Percentiles rank a stretch among this genome's conserved stretches.
Evolutionary conservation across 257 asterid species (phyloP).

Genomic region (Oldenlandia corymbosa): DNA sequence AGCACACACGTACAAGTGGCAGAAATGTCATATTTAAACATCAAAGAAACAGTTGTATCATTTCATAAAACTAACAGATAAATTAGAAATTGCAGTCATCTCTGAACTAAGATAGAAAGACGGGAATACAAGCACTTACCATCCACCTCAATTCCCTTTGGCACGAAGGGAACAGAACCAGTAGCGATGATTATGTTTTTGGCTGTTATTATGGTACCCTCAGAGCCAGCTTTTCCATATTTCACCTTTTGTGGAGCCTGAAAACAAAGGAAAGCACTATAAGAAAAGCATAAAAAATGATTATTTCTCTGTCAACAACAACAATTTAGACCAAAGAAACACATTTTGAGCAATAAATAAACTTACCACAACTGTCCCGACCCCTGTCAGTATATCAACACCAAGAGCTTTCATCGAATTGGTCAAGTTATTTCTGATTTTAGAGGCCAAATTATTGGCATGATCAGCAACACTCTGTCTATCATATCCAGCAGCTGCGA

Average conservation of each 20-base stretch:
- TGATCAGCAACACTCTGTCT: slow-evolving; percentile 94
- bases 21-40: neutral
- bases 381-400: slow-evolving; percentile 89
- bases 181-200: slow-evolving; percentile 91
- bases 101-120: slow-evolving; percentile 13
- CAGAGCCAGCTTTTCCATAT: slow-evolving; percentile 58
- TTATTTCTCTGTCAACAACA: neutral
- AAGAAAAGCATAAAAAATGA: neutral
- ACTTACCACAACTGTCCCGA: slow-evolving; percentile 80
- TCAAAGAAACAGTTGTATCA: neutral
- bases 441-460: slow-evolving; percentile 84
- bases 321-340: neutral
- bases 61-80: neutral
- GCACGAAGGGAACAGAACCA: slow-evolving; percentile 86
- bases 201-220: slow-evolving; percentile 64
- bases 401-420: slow-evolving; percentile 91
- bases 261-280: slow-evolving; percentile 3
- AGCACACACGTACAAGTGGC: neutral
- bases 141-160: slow-evolving; percentile 96
- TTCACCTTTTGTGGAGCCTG: slow-evolving; percentile 97
- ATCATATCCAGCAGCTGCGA: slow-evolving; percentile 87
- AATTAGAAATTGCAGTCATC: slow-evolving; percentile 2
- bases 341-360: neutral
- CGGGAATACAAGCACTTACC: slow-evolving; percentile 47
- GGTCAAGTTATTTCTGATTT: slow-evolving; percentile 80